Percentiles rank a stretch among this genome's conserved stretches.
These are phyloP conservation scores for Salvia splendens DNA, from an alignment of 257 asterid genomes.

Conservation along the genomic window DNA sequence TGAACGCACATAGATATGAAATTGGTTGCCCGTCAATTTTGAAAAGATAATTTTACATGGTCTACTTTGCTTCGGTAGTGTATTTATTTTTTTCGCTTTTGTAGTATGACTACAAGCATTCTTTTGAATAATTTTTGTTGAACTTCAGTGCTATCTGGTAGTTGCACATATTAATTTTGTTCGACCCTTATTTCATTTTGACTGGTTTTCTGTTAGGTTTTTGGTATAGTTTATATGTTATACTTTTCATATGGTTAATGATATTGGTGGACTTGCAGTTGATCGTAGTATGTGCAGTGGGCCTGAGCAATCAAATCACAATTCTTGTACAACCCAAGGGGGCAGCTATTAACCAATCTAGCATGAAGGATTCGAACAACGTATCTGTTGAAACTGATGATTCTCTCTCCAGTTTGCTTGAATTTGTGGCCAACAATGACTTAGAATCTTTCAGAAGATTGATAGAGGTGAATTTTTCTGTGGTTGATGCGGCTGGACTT, in stretches of 20 bases:
- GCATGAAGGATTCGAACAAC: constrained; percentile 43
- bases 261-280: constrained; percentile 47
- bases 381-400: constrained; percentile 62
- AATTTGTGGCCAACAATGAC: constrained; percentile 81
- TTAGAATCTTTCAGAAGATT: constrained; percentile 61
- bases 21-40: not conserved
- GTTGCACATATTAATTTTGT: not conserved
- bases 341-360: constrained; percentile 29
- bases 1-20: not conserved
- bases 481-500: constrained; percentile 64
- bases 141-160: not conserved
- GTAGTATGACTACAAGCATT: not conserved
- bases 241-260: constrained; percentile 13
- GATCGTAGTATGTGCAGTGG: constrained; percentile 58
- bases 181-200: not conserved
- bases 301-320: constrained; percentile 43
- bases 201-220: not conserved
- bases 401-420: constrained; percentile 75
- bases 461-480: constrained; percentile 65
- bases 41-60: not conserved
- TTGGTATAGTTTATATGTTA: not conserved
- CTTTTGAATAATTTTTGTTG: not conserved
- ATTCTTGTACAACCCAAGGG: constrained; percentile 27
- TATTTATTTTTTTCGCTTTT: not conserved
- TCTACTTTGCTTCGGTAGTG: not conserved